Base-by-base conservation (phyloP, 495 filamentous ascomycete genomes). In the Penicillium riverlandense region DNA sequence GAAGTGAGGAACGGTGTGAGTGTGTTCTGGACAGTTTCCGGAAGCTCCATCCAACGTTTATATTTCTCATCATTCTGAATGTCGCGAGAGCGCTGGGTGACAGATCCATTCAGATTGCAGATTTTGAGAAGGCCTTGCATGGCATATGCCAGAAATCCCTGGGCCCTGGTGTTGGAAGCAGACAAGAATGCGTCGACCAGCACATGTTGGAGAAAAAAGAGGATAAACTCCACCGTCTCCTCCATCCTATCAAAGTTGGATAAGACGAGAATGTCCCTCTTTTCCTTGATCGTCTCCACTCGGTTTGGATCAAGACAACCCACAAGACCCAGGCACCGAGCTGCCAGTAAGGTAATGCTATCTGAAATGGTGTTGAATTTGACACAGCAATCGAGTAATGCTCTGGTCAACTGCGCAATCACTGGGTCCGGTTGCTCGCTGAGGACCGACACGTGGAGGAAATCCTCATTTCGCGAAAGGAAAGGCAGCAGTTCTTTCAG, bases 281-380 rank as follows among this genome's bases (percentile, higher is more conserved):
- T 84, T 46, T 85, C 83, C 35, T 88, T 79, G 30, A 82, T 71
- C 4, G 82, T 77, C 49, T 99, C 92, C 11, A 96, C 77, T 41
- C 85, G 77, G 55, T 95, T 95, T 10, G 92, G 83, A 65, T 97
- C 92, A 15, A 97, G 66, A 52, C 88, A 95, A 13, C 92, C 92
- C 37, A 97, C 80, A 33, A 92, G 72, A 8, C 92, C 92, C 27
- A 97, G 63, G 47, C 87, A 90, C 53, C 80, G 78, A 13, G 86
- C 83, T 39, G 84, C 85, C 22, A 94, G 69, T n/a, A 77, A 65
- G 41, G 82, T 72, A 34, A 95, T 86, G 15, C 75, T 73, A 10
- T 71, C 55, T 35, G 83, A 76, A 27, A 71, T 77, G 39, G 80
- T 79, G 44, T 81, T 86, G 58, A 88, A 91, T 48, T 84, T 85